Percentiles rank a stretch among this genome's conserved stretches.
phyloP scores from a whole-genome alignment of 2,329 filamentous ascomycete genomes.

The Stachybotrys echinatus region DNA sequence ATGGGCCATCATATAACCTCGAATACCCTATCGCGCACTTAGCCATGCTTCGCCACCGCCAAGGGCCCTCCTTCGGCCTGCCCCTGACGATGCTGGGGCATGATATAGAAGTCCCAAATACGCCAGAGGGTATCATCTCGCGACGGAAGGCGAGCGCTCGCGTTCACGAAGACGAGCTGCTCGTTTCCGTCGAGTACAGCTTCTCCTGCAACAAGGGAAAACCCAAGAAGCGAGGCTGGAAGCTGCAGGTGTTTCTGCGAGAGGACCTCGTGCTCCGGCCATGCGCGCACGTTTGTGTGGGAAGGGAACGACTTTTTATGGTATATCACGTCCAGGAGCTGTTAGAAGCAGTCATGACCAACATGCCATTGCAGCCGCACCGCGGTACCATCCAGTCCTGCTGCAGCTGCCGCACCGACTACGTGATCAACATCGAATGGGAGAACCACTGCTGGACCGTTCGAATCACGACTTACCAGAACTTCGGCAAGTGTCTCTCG shows the following conservation, averaged over 20 bases:
- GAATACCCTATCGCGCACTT: background rate
- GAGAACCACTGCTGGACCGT: background rate
- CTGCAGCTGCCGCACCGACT: background rate
- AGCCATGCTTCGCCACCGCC: background rate
- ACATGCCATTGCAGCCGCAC: no score
- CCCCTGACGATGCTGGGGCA: background rate
- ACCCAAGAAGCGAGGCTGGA: no score
- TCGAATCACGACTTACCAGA: background rate
- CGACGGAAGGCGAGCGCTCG: background rate
- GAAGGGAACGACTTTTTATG: background rate
- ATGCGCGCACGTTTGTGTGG: background rate
- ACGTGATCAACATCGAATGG: background rate
- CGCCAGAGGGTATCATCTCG: background rate
- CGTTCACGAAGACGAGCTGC: background rate
- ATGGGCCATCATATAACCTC: background rate
- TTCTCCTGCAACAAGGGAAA: background rate
- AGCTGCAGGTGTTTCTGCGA: background rate
- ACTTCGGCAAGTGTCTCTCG: background rate
- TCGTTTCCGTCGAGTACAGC: background rate
- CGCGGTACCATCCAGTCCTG: background rate
- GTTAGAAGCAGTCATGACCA: no score
- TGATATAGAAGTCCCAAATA: background rate
- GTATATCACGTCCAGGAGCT: no score
- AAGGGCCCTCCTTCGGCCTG: background rate
- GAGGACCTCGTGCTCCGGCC: background rate